phyloP scores from a whole-genome alignment of 352 stramenopile genomes.

The Pilasporangium apinafurcum region DNA sequence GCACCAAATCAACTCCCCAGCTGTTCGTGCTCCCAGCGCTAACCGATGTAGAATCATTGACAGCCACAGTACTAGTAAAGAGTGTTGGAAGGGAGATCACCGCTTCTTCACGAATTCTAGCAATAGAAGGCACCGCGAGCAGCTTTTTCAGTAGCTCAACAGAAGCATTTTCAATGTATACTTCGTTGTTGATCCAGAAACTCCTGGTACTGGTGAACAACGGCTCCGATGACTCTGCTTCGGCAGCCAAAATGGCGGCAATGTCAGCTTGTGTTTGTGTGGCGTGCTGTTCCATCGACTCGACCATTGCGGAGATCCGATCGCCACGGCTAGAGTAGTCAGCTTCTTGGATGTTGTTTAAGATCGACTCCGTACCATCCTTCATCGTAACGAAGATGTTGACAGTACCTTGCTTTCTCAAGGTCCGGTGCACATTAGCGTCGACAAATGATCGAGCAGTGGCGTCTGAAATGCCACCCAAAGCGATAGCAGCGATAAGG shows the following conservation, averaged over 20 bases:
- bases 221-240: conserved; percentile 1
- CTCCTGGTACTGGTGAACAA: conserved; percentile 9
- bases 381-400: conserved; percentile 18
- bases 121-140: conserved; percentile 3
- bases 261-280: background rate
- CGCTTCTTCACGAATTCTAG: conserved; percentile 11
- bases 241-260: conserved; percentile 5
- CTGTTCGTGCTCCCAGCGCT: background rate
- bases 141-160: conserved; percentile 15
- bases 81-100: background rate
- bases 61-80: too few relatives aligned
- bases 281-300: conserved; percentile 5
- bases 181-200: conserved; percentile 23
- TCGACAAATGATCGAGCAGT: conserved; percentile 5
- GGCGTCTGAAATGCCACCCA: background rate
- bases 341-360: conserved; percentile 8
- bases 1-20: conserved; percentile 9
- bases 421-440: conserved; percentile 11
- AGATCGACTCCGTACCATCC: conserved; percentile 1
- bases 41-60: background rate
- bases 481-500: conserved; percentile 4
- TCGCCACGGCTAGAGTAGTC: conserved; percentile 3
- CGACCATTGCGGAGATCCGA: conserved; percentile 12
- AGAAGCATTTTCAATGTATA: conserved; percentile 16
- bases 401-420: conserved; percentile 6